phyloP scores from a whole-genome alignment of 805 yeast species.

The Pichia cephalocereana region DNA sequence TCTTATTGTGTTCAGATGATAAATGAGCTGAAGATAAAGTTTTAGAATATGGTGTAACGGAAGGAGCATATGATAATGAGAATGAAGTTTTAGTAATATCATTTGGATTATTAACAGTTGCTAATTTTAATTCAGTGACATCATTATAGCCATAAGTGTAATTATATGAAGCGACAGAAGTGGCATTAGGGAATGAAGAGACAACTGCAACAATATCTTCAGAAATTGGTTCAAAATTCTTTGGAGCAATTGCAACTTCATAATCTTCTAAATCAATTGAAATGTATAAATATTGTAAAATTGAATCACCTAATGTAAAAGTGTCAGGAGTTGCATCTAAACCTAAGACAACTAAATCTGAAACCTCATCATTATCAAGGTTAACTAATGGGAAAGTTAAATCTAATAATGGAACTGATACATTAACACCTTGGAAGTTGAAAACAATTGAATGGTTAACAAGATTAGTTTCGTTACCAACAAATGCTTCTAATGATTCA shows the following conservation, averaged over 20 bases:
- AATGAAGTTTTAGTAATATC: slow-evolving; percentile 6
- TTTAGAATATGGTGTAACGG: slow-evolving; percentile 3
- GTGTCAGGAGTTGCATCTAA: slow-evolving; percentile 21
- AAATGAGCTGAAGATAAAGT: background rate
- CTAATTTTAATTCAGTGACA: slow-evolving; percentile 9
- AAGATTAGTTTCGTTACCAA: slow-evolving; percentile 30
- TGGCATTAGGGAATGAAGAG: slow-evolving; percentile 9
- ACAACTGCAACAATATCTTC: slow-evolving; percentile 7
- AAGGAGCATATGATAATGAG: slow-evolving; percentile 3
- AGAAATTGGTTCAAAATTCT: slow-evolving; percentile 4
- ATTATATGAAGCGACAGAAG: slow-evolving; percentile 6
- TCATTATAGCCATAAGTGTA: slow-evolving; percentile 8
- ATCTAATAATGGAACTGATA: slow-evolving; percentile 36
- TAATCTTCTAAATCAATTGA: slow-evolving; percentile 45
- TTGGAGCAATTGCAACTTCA: slow-evolving; percentile 35
- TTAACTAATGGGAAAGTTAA: slow-evolving; percentile 7
- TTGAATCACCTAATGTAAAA: slow-evolving; percentile 43
- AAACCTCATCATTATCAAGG: slow-evolving; percentile 2
- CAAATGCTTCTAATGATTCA: slow-evolving; percentile 32
- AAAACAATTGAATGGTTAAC: slow-evolving; percentile 26
- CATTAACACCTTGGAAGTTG: slow-evolving; percentile 44
- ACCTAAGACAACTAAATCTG: slow-evolving; percentile 32
- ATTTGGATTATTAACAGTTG: slow-evolving; percentile 9
- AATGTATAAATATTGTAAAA: slow-evolving; percentile 42
- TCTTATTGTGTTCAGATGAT: background rate